phyloP scores from a whole-genome alignment of 768 basidiomycete genomes.

The Obba rivulosa region DNA sequence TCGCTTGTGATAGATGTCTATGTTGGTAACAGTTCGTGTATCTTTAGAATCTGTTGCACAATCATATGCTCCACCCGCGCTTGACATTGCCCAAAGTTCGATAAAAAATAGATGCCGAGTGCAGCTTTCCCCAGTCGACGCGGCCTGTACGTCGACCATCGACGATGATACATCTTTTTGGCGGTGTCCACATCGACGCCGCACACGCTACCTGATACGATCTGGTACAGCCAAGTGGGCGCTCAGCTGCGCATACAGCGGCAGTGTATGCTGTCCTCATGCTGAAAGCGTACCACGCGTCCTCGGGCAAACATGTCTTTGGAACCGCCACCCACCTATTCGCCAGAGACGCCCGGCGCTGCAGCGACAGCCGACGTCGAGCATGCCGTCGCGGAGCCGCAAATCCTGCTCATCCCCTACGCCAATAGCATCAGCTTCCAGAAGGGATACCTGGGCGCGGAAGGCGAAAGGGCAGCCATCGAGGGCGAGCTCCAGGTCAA shows the following conservation, averaged over 20 bases:
- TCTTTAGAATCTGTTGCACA: background rate
- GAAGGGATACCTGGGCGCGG: conserved; percentile 80
- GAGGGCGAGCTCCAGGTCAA: conserved; percentile 89
- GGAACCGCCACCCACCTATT: conserved; percentile 24
- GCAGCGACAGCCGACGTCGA: background rate
- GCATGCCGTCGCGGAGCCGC: conserved; percentile 38
- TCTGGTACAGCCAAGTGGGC: too few species aligned
- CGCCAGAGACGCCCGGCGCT: conserved; percentile 11
- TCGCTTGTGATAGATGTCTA: background rate
- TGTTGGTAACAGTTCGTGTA: background rate
- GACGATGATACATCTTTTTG: too few species aligned
- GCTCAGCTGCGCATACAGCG: too few species aligned
- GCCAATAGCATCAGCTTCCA: conserved; percentile 73
- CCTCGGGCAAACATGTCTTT: conserved; percentile 12
- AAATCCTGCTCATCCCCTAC: conserved; percentile 72
- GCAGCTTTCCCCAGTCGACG: too few species aligned
- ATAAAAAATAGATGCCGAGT: background rate
- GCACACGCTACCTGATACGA: too few species aligned
- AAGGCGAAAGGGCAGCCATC: conserved; percentile 75
- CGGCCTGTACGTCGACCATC: too few species aligned
- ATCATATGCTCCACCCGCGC: background rate
- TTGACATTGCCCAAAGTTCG: too few species aligned
- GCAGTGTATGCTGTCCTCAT: too few species aligned
- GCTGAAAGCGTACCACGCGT: too few species aligned
- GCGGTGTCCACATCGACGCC: too few species aligned